These are phyloP conservation scores for Phytopythium mirpurense DNA, from an alignment of 352 stramenopile species.

Conservation along the genomic window DNA sequence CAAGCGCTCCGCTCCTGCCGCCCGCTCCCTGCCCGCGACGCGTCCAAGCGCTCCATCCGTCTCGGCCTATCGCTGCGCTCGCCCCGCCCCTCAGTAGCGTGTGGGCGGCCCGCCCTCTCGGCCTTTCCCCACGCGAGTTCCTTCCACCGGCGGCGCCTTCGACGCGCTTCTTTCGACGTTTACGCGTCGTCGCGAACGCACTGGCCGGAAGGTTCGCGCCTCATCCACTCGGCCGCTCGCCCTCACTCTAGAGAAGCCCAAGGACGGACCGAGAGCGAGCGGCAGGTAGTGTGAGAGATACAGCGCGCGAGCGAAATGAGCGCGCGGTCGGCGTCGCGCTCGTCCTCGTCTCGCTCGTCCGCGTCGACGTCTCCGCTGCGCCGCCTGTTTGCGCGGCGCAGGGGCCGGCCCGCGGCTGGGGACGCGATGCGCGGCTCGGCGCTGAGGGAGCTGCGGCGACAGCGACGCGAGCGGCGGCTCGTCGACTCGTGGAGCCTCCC, in stretches of 20 bases:
- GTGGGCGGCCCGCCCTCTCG: too few relatives aligned
- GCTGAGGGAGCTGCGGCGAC: slow-evolving; percentile 12
- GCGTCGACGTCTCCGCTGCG: slow-evolving; percentile 11
- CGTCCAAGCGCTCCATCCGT: too few relatives aligned
- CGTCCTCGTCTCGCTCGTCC: slow-evolving; percentile 11
- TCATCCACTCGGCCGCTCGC: neutral
- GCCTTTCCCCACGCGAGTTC: neutral
- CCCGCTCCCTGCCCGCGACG: too few relatives aligned
- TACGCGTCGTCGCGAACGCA: neutral
- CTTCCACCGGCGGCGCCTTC: neutral
- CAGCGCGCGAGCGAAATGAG: neutral
- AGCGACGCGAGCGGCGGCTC: slow-evolving; percentile 20
- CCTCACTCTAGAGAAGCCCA: too few relatives aligned
- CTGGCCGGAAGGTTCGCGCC: too few relatives aligned
- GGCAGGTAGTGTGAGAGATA: too few relatives aligned
- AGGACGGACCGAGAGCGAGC: too few relatives aligned
- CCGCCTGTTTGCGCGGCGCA: slow-evolving; percentile 23
- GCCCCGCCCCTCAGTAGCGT: too few relatives aligned
- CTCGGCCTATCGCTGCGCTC: too few relatives aligned
- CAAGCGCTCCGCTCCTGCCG: too few relatives aligned
- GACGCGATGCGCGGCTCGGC: neutral
- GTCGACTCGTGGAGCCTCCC: slow-evolving; percentile 49
- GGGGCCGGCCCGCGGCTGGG: slow-evolving; percentile 4
- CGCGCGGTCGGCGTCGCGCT: neutral
- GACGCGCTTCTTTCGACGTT: neutral